A percentile compares a stretch with the other conserved stretches of the same genome.
These are phyloP conservation scores for Yamadazyma ubonensis DNA, from an alignment of 805 yeast species.

Conservation along the genomic window DNA sequence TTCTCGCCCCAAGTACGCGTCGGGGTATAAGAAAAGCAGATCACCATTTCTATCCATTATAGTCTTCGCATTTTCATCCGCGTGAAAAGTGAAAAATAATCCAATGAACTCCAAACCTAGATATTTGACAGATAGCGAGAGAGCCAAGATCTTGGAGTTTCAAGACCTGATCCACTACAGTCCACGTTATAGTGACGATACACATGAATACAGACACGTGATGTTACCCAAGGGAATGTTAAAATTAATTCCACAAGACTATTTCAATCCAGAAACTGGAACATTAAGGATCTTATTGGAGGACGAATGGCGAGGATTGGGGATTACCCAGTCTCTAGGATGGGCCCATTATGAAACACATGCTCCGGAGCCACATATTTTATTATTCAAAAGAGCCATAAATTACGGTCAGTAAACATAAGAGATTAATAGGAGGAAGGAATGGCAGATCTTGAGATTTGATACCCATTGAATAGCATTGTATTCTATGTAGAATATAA, in stretches of 20 bases:
- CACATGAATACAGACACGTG: constrained; percentile 92
- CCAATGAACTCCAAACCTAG: constrained; percentile 51
- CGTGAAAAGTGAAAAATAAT: not conserved
- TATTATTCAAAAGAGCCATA: constrained; percentile 71
- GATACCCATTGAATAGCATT: constrained; percentile 3
- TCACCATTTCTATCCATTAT: constrained; percentile 1
- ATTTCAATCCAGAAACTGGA: constrained; percentile 90
- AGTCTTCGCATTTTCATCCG: constrained; percentile 1
- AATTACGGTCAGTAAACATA: constrained; percentile 44
- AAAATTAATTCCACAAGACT: constrained; percentile 90
- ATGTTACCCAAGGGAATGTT: constrained; percentile 96
- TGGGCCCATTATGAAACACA: constrained; percentile 99
- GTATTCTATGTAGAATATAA: constrained; percentile 1
- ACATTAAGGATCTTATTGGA: constrained; percentile 86
- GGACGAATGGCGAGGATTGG: constrained; percentile 98
- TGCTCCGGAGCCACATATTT: constrained; percentile 96
- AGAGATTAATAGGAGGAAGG: not conserved
- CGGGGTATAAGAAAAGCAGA: not conserved
- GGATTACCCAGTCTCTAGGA: constrained; percentile 94
- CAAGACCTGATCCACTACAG: constrained; percentile 94
- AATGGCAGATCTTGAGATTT: not conserved
- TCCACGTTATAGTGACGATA: constrained; percentile 88
- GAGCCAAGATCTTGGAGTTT: constrained; percentile 84
- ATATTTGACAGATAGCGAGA: constrained; percentile 75
- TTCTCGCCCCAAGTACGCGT: not conserved